Evolutionary conservation across 202 grass and related monocot species (phyloP), one percentile per base, ranked within the genome.

Genomic region (Schoenoplectus triqueter): DNA sequence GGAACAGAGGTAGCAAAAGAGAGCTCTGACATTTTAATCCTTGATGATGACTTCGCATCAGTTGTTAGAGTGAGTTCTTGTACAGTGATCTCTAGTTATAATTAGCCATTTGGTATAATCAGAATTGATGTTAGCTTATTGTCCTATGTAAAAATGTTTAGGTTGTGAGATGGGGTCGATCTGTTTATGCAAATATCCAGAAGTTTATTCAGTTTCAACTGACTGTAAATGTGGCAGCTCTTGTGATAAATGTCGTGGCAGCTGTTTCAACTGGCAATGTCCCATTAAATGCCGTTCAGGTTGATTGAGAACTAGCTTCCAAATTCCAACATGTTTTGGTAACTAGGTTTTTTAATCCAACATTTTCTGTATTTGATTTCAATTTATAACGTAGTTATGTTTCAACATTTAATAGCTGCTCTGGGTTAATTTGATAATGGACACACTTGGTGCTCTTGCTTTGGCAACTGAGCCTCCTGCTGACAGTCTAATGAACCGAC

Each of bases 1-100:
- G 96, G 96, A 89, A 98, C 93, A 84, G 96, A 98, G 87, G 96
- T 98, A 89, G 96, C 96, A 44, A 98, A 98, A 90, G 96, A 98
- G 85, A 98, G 96, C 71, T 95, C 93, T 66, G 96, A 98, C 90
- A 98, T 98, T 68, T 95, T 98, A 70, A 95, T 98, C 41, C 89
- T 98, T 81, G 95, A 98, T 85, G 95, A 98, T 86, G 90, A 98
- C 90, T 98, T 98, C 31, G 93, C 95, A 62, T 89, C 95, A 63
- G 90, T 98, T 14, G 95, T 98, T 31, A 95, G 90, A 88, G 93
- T 98, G 85, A 52, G 66, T 64, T 22, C 10, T 78, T 78, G 50
- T 41, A 59, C 11, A 8, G 52, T 78, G 51, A 78, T 40, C 22
- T 57, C 21, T 59, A 78, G 22, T 59, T 20, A 41, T 59, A n/a